A percentile compares a stretch with the other conserved stretches of the same genome.
phyloP scores from a whole-genome alignment of 192 early-diverging fungal genomes.

The Backusella westeae region DNA sequence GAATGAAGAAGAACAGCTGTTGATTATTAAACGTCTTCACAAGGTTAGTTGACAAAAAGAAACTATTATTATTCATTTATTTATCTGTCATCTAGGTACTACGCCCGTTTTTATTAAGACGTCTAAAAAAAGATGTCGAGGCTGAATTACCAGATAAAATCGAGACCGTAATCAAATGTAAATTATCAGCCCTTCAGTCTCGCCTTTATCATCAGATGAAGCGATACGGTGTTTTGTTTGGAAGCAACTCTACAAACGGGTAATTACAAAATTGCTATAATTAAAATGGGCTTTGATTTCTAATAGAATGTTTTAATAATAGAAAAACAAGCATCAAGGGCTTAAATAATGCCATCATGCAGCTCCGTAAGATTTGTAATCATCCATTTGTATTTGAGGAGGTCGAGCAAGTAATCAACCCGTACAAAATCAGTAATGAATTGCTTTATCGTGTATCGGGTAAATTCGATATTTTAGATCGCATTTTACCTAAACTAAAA shows the following conservation, averaged over 20 bases:
- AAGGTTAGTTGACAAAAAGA: slow-evolving; percentile 50
- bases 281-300: background rate
- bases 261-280: slow-evolving; percentile 26
- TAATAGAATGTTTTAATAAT: background rate
- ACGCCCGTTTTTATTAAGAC: slow-evolving; percentile 91
- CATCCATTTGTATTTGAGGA: slow-evolving; percentile 96
- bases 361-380: slow-evolving; percentile 96
- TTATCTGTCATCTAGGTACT: slow-evolving; percentile 46
- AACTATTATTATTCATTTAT: background rate
- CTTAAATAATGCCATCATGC: slow-evolving; percentile 95
- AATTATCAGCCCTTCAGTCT: slow-evolving; percentile 83
- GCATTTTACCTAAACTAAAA: slow-evolving; percentile 85
- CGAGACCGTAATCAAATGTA: slow-evolving; percentile 88
- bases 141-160: slow-evolving; percentile 95
- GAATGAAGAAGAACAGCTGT: slow-evolving; percentile 96
- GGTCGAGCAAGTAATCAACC: slow-evolving; percentile 82
- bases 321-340: slow-evolving; percentile 65
- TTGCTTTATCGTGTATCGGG: slow-evolving; percentile 81
- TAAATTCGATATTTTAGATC: slow-evolving; percentile 95
- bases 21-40: slow-evolving; percentile 95
- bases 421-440: slow-evolving; percentile 63
- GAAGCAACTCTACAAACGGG: slow-evolving; percentile 61
- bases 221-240: slow-evolving; percentile 68
- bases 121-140: slow-evolving; percentile 98
- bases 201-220: slow-evolving; percentile 85